Base-by-base conservation (phyloP, 164 flowering plant species). In the Paratinospora sagittata region DNA sequence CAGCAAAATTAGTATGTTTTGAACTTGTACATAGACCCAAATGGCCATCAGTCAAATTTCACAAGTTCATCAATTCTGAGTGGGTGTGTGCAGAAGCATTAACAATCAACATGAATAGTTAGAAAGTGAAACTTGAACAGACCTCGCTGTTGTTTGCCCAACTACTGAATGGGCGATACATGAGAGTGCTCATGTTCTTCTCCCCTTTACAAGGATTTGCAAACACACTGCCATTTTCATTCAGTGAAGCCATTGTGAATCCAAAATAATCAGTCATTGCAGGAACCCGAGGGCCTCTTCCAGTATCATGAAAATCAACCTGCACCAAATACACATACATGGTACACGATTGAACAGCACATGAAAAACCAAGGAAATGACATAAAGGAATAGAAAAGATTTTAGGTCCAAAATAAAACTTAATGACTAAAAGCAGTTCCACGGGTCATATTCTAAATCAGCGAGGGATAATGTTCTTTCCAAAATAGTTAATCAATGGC, bases 71-170 rank as follows among this genome's bases (percentile, higher is more conserved):
- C 14, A 12, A 43, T 43, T 14, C 13, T 14, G 47, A 30, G 52
- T 21, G 27, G 6, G 17, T 67, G 30, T 41, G 21, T 49, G 23
- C 34, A 66, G 16, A 58, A 26, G 17, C 19, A 30, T 6, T 41
- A 73, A 37, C 26, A 65, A 67, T 43, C 30, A 67, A 61, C 27
- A 37, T 26, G 27, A 30, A 43, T 30, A 24, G 36, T 45, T 60
- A 12, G 3, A 64, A 68, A 24, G n/a, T 14, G 52, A 63, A 17
- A 36, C 6, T 73, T 41, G 21, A 65, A 65, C 86, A 67, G 19
- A 96, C 99, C 98, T 93, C 99, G 60, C 97, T 91, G 73, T 96
- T 93, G 70, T 80, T 93, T 72, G 97, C 98, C 99, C 98, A 96
- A 82, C 91, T 90, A 75, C 88, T 80, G 78, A 96, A 96, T 17